Conservation (phyloP, 306 rosid genomes). For the Senna siamea region DNA sequence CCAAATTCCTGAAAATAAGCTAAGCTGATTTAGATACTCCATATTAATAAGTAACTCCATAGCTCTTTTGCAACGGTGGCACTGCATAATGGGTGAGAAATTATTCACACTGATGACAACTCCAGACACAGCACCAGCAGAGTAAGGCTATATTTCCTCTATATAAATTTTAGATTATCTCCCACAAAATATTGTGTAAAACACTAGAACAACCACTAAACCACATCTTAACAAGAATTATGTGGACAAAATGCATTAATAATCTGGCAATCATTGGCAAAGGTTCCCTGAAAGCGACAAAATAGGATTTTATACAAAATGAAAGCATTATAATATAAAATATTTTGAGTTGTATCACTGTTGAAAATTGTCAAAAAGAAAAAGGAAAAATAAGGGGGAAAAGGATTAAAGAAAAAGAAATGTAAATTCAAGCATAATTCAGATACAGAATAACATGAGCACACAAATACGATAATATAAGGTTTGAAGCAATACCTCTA, state of each 20-base stretch:
- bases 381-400: not conserved
- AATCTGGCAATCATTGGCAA: not conserved
- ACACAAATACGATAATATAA: not conserved
- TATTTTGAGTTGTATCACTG: not conserved
- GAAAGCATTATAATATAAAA: not conserved
- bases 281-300: not conserved
- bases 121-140: not conserved
- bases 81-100: not conserved
- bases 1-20: not conserved
- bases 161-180: not conserved
- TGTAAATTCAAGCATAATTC: not conserved
- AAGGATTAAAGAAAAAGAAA: not conserved
- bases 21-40: not conserved
- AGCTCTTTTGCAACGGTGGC: not conserved
- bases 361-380: not conserved
- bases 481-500: not conserved
- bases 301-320: not conserved
- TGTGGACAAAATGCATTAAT: not conserved
- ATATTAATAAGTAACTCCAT: not conserved
- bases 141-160: not conserved
- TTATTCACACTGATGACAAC: not conserved
- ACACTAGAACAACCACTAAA: not conserved
- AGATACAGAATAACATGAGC: not conserved
- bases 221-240: constrained; percentile 11
- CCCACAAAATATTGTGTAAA: not conserved